Evolutionary conservation across 106 monocot species (phyloP).

Genomic region (Vanilla planifolia): DNA sequence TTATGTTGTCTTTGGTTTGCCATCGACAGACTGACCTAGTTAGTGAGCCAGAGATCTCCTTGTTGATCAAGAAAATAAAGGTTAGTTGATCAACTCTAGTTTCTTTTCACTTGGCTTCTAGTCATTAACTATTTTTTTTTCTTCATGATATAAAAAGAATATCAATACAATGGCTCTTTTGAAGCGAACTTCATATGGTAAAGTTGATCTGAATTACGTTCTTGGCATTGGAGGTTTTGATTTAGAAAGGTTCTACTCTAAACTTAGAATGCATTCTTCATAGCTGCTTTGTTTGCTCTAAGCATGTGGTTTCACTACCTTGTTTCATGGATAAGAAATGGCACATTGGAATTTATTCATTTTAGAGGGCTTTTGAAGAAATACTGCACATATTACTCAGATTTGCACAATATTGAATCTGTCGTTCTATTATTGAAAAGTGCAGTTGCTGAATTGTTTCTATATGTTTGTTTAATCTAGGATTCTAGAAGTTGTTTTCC

Average conservation of each 20-base stretch:
- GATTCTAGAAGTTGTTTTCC: no score
- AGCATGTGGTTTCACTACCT: no score
- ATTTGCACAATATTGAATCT: no score
- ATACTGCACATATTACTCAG: no score
- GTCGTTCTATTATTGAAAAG: no score
- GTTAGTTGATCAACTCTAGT: conserved; percentile 21
- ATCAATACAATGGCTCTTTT: conserved; percentile 92
- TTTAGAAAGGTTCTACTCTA: conserved; percentile 82
- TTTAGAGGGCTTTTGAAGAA: no score
- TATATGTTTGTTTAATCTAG: no score
- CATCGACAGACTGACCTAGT: conserved; percentile 78
- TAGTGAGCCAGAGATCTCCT: conserved; percentile 50
- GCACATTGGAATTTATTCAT: no score
- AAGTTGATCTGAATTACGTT: conserved; percentile 96
- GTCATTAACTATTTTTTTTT: background rate
- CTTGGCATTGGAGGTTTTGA: conserved; percentile 99
- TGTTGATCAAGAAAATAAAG: conserved; percentile 73
- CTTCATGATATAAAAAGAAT: conserved; percentile 32
- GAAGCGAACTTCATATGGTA: conserved; percentile 75
- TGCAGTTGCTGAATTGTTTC: no score
- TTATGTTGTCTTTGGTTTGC: background rate
- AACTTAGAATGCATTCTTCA: no score
- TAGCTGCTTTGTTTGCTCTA: background rate
- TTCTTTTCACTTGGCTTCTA: background rate
- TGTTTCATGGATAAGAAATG: no score